These are phyloP conservation scores for Ganoderma resinaceum DNA, from an alignment of 1,284 basidiomycete species.

Conservation along the genomic window DNA sequence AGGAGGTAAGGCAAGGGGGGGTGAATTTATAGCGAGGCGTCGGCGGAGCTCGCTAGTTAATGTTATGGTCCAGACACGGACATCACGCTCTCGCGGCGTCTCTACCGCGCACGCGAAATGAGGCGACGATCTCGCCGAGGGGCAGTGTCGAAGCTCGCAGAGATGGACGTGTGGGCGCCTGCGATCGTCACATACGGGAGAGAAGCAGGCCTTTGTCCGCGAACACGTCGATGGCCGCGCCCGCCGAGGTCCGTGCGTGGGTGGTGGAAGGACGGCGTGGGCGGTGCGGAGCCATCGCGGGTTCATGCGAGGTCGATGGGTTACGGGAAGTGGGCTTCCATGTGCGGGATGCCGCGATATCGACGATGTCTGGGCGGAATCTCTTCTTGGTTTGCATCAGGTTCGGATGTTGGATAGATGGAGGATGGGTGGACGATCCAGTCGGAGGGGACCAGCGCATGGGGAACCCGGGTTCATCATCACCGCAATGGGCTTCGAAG, in stretches of 20 bases:
- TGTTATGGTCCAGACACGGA: too few relatives aligned
- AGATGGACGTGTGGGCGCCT: neutral
- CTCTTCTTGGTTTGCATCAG: neutral
- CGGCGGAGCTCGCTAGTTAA: neutral
- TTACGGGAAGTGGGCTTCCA: too few relatives aligned
- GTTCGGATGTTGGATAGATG: neutral
- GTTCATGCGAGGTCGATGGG: too few relatives aligned
- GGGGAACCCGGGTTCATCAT: neutral
- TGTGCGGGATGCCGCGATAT: neutral
- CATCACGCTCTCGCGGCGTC: neutral
- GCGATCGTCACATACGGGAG: neutral
- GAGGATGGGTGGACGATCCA: neutral
- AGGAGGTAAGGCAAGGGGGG: neutral
- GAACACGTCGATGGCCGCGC: neutral
- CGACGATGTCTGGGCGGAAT: neutral
- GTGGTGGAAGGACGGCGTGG: neutral
- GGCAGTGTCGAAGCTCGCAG: neutral
- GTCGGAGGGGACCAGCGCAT: neutral
- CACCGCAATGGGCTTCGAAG: neutral
- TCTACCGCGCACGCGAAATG: too few relatives aligned
- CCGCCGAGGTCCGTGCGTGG: neutral
- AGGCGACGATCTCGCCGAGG: neutral
- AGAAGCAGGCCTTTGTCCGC: neutral
- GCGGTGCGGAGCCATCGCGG: neutral
- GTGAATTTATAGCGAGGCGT: neutral